Base-by-base conservation (phyloP, 2,329 filamentous ascomycete genomes). In the Pseudopithomyces chartarum region DNA sequence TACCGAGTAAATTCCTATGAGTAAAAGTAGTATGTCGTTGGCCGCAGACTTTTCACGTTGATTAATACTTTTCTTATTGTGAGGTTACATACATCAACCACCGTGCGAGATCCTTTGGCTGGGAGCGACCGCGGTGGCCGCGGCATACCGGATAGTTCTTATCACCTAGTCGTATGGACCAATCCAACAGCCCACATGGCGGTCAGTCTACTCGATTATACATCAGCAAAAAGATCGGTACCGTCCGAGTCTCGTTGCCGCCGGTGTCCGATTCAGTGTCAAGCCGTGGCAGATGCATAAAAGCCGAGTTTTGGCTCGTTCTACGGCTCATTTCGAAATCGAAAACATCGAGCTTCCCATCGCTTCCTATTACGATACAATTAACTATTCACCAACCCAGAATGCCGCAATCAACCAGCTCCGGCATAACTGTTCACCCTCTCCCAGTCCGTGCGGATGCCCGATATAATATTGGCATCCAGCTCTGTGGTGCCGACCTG, bases 401-500 rank as follows among this genome's bases (percentile, higher is more conserved):
- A 56, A 66, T 66, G 63, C 63, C 63, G 46, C 65, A 66, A 55
- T 53, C 63, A 32, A 66, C 64, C n/a, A 32, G 53, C 26, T 61
- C 60, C 54, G 38, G 53, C 33, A 64, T 69, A 39, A 62, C 56
- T 3, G 51, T 64, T 5, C 60, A 64, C 48, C 64, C 61, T 56
- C 51, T 67, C 29, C 50, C 57, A n/a, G 52, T 55, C 36, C 60
- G 59, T 1, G 32, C 46, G 34, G 67, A 79, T 34, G 64, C 61
- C 23, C 56, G 57, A 26, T 60, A 66, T 43, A 61, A 86, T 66
- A 88, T 90, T 54, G 88, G 88, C 1, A 87, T 85, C 10, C 70
- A 83, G 23, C 79, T 89, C 59, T 76, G 79, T 36, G 84, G 86
- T 44, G 78, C 83, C 36, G 81, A 89, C 64, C 75, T 90, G 39